Evolutionary conservation across 306 rosid species (phyloP), one percentile per base, ranked within the genome.

Genomic region (Prinsepia uniflora): DNA sequence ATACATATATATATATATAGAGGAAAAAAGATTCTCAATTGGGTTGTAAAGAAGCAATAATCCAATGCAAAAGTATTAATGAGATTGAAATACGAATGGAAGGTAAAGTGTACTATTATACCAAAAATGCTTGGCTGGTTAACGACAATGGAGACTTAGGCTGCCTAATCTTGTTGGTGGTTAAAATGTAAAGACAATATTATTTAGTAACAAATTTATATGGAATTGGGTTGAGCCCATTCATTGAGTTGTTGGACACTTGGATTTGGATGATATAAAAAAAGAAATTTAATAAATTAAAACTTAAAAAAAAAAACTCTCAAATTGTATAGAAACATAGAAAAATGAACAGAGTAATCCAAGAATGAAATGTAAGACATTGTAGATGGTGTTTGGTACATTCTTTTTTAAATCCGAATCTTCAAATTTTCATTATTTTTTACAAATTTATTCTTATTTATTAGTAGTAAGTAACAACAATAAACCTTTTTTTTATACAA

Each of bases 151-250:
- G 79, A 58, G 19, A 58, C 68, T 45, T 45, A 47, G 41, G 70
- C 63, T 68, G 49, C 57, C 74, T 61, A 68, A 76, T 69, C 75
- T 11, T 76, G 75, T 76, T 61, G 54, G 49, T 50, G 44, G 75
- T 76, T 68, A 53, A 54, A 6, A 41, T 12, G 12, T 36, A 10
- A 49, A 24, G 40, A 8, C 59, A 17, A 36, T 36, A 6, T 36
- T 36, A 30, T 30, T 9, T 39, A 10, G 30, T 24, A 6, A 3
- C 18, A 13, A 17, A n/a, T 36, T 8, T 36, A 50, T 10, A 40
- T 40, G 11, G 8, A 9, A 12, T 40, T n/a, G 9, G 3, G 13
- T 40, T 58, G 17, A 12, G 6, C 36, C 36, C 4, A 2, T 8
- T 49, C 62, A 52, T 68, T 39, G 40, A 68, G 18, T 5, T 6